These are phyloP conservation scores for Xylaria palmicola DNA, from an alignment of 495 filamentous ascomycete species.

Conservation along the genomic window DNA sequence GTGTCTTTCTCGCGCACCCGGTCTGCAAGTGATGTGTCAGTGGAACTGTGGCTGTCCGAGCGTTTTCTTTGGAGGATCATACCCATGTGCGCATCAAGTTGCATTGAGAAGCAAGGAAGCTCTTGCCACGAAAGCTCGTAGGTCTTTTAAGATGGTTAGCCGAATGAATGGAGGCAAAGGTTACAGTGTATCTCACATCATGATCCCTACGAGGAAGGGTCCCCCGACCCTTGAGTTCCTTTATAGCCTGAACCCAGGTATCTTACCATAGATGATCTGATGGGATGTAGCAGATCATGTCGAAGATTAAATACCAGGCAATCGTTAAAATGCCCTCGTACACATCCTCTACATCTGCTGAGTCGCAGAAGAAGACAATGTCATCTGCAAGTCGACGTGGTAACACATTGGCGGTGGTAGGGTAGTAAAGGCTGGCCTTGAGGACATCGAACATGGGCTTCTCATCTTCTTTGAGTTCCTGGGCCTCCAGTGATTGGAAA, in stretches of 20 bases:
- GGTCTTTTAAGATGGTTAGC: too few relatives aligned
- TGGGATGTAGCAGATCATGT: not conserved
- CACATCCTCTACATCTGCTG: not conserved
- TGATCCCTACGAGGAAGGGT: not conserved
- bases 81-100: too few relatives aligned
- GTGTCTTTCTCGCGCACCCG: too few relatives aligned
- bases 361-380: not conserved
- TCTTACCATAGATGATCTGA: not conserved
- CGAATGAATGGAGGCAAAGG: too few relatives aligned
- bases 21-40: too few relatives aligned
- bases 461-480: not conserved
- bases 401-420: not conserved
- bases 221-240: not conserved
- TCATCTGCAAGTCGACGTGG: not conserved
- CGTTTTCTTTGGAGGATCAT: too few relatives aligned
- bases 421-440: not conserved
- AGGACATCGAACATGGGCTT: not conserved
- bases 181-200: too few relatives aligned
- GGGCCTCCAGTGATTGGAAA: not conserved
- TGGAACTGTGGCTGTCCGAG: too few relatives aligned
- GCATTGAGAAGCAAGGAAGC: too few relatives aligned
- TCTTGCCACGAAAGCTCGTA: too few relatives aligned
- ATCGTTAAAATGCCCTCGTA: not conserved
- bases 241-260: not conserved
- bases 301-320: not conserved